Evolutionary conservation across 1,139 yeast species (phyloP), one percentile per base, ranked within the genome.

Genomic region (Blastobotrys elegans): DNA sequence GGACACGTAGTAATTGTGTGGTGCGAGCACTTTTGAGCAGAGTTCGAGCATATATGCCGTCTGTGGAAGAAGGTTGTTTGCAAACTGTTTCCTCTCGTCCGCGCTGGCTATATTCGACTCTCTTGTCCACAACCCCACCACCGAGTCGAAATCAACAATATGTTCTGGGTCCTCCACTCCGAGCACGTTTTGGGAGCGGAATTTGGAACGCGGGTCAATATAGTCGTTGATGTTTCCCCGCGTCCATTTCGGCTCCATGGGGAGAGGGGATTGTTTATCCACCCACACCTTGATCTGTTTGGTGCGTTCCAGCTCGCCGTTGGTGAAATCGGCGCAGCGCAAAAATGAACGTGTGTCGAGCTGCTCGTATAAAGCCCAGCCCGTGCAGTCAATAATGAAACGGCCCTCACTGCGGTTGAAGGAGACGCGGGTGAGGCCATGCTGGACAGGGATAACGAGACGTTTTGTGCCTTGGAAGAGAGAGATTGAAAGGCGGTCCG

Each of bases 221-320:
- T 56, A 51, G 27, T 56, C 61, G 13, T 31, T 40, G 18, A 57
- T 50, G 32, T 57, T 54, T 4, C 62, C 62, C 16, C 58, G 47
- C 7, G 60, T 56, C 62, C 62, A 58, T 42, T 56, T 57, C 5
- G 62, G 61, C 31, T 57, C 60, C 51, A 55, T 48, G 2, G 57
- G 57, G 32, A 57, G 40, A 10, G 61, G 60, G 26, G 50, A 48
- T 16, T 49, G 26, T 30, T 49, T 44, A 36, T 58, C 58, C 6
- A 53, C 42, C 57, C 59, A 55, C 17, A 56, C 54, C 39, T 56
- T 53, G 31, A 58, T 55, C 14, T 45, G 40, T 14, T 54, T 53
- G 11, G 50, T 42, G 3, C 43, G 40, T 26, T 47, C 51, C 26
- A 58, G 47, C 27, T 56, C 50, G 11, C 56, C 57, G 8, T 47